Evolutionary conservation across 768 basidiomycete genomes (phyloP), one percentile per base, ranked within the genome.

Genomic region (Pholiota microspora): DNA sequence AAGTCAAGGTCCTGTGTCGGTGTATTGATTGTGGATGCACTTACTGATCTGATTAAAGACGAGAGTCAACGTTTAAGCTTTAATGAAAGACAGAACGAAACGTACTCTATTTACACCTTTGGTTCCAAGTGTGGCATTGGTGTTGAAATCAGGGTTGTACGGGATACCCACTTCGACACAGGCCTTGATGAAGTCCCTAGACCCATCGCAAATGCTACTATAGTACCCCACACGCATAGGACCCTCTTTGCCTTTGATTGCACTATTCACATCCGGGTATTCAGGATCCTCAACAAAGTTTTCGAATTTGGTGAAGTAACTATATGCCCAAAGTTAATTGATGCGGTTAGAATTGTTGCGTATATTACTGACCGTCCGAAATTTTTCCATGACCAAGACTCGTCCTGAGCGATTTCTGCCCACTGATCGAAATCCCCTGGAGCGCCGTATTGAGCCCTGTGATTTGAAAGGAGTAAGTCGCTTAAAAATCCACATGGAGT

Each of bases 341-440:
- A n/a, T n/a, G n/a, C n/a, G n/a, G n/a, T n/a, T n/a, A n/a, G n/a
- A n/a, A n/a, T n/a, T n/a, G n/a, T n/a, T n/a, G n/a, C n/a, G n/a
- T n/a, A n/a, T n/a, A n/a, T n/a, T n/a, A 54, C 71, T 34, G 58
- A 82, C 87, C 68, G 64, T 54, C 73, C 70, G 58, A 89, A 74
- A 31, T 80, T 75, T 34, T 76, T 67, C 75, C 79, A 84, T n/a
- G 77, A 68, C 88, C 88, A 89, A 2, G 75, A 71, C 7, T 77
- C 69, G 34, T 86, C 81, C 7, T 78, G 81, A 12, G 73, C 71
- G 25, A 81, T 77, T 2, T 66, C 62, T 0, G 79, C 82, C 79
- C 84, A 88, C 65, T 88, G 80, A 58, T 88, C 82, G 51, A 82
- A 88, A 61, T 89, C 88, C 1, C 79, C 79, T 3, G 88, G 86